Evolutionary conservation across 75 land plant genomes (phyloP).

Genomic region (Larix kaempferi): DNA sequence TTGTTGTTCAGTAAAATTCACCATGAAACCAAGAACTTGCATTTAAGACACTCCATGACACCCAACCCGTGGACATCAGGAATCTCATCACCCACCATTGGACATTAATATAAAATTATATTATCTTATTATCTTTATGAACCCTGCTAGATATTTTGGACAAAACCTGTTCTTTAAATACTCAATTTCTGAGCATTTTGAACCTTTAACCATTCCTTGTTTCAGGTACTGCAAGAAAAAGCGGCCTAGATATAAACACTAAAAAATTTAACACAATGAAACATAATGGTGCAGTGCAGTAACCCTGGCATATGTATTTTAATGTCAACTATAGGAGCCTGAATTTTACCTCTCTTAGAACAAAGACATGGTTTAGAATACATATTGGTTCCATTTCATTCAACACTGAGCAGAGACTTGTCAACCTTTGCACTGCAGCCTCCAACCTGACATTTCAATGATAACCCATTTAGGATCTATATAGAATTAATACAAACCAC

Average conservation of each 20-base stretch:
- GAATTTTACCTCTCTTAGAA: constrained; percentile 81
- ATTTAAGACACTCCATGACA: no score
- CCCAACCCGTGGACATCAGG: no score
- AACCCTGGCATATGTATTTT: background rate
- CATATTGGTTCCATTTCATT: constrained; percentile 99
- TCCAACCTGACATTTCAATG: constrained; percentile 69
- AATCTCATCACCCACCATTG: no score
- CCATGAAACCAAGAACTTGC: no score
- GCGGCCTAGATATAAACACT: background rate
- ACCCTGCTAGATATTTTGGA: background rate
- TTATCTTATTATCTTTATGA: no score
- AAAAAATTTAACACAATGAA: background rate
- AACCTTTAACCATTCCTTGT: background rate
- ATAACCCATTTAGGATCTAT: background rate
- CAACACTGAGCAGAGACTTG: constrained; percentile 86
- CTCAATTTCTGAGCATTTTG: background rate
- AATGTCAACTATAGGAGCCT: background rate
- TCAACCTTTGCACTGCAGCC: constrained; percentile 97
- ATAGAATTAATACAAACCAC: background rate
- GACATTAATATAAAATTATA: no score
- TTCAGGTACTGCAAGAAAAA: background rate
- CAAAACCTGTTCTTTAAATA: background rate
- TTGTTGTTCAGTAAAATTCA: no score
- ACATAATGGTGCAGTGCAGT: background rate
- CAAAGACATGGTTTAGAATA: constrained; percentile 92